Percentiles rank a stretch among this genome's conserved stretches.
These are phyloP conservation scores for Candida krabiensis DNA, from an alignment of 805 yeast genomes.

Conservation along the genomic window DNA sequence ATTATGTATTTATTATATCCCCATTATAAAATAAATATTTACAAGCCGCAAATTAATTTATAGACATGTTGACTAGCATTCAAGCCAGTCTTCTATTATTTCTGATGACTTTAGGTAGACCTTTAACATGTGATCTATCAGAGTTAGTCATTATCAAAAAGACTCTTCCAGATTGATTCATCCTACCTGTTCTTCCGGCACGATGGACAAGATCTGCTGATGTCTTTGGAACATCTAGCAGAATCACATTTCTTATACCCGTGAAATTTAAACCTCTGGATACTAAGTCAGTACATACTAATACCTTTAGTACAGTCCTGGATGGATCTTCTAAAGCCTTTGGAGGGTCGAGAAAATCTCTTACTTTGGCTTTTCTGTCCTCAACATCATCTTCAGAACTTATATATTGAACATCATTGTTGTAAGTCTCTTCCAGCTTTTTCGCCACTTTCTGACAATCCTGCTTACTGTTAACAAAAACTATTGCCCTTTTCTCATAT, in stretches of 20 bases:
- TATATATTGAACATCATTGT: conserved; percentile 62
- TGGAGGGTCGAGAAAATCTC: conserved; percentile 66
- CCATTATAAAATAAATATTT: conserved; percentile 2
- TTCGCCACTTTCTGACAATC: conserved; percentile 60
- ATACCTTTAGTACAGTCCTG: conserved; percentile 52
- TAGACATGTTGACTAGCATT: conserved; percentile 1
- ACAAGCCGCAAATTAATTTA: neutral
- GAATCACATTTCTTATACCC: conserved; percentile 75
- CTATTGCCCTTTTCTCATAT: conserved; percentile 72
- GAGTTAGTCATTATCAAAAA: conserved; percentile 70
- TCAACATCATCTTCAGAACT: conserved; percentile 64
- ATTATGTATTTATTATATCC: neutral
- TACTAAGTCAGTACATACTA: conserved; percentile 84
- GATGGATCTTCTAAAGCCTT: conserved; percentile 36
- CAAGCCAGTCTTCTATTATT: conserved; percentile 41
- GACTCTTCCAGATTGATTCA: conserved; percentile 87
- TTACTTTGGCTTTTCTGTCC: conserved; percentile 57
- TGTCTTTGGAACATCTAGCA: conserved; percentile 83
- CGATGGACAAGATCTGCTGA: conserved; percentile 88
- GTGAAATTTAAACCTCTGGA: conserved; percentile 90
- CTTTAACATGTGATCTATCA: conserved; percentile 78
- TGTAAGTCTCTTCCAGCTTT: conserved; percentile 46
- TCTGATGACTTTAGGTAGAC: conserved; percentile 68
- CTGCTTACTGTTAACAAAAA: conserved; percentile 78
- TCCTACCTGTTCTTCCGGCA: conserved; percentile 92